Base-by-base conservation (phyloP, 179 eudicot genomes). In the Heliamphora pulchella region DNA sequence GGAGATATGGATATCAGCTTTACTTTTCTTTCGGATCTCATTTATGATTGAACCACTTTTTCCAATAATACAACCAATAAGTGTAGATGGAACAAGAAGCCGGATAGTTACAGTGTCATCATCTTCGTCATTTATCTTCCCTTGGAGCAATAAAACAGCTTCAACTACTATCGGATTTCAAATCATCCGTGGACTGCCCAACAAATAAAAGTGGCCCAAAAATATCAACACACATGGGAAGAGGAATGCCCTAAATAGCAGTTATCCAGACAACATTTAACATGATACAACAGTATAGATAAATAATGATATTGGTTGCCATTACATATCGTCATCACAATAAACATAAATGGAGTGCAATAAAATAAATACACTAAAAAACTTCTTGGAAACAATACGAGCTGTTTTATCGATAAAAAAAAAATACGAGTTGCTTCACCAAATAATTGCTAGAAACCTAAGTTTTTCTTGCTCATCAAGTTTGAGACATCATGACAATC, bases 121-220 rank as follows among this genome's bases (percentile, higher is more conserved):
- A 88, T 88, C 98, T 75, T 94, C 96, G 17, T 89, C 90, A 85
- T 92, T 94, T 85, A 96, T 96, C 88, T 94, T 94, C 80, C 87
- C 97, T 87, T 96, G 98, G 65, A 96, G 97, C 83, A 95, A 82
- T 4, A 96, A 84, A 83, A 96, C 92, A 69, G 99, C 98, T 88
- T 96, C 98, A 63, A 96, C 93, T 22, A 97, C 94, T 89, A 81
- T 90, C 0, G 43, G 98, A 94, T 79, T 89, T 91, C 75, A 90
- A 51, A 85, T 96, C 99, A 77, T 96, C 98, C 75, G 79, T 22
- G n/a, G 93, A 89, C 98, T 94, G 88, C 79, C 76, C 76, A 69
- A 75, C 80, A 53, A 68, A 39, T 31, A 31, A 31, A 31, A 31
- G 55, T 7, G 13, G 41, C 53, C 63, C 71, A 77, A 77, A 20